Evolutionary conservation across 1,284 basidiomycete species (phyloP), one percentile per base, ranked within the genome.

Genomic region (Fomitopsis betulina): DNA sequence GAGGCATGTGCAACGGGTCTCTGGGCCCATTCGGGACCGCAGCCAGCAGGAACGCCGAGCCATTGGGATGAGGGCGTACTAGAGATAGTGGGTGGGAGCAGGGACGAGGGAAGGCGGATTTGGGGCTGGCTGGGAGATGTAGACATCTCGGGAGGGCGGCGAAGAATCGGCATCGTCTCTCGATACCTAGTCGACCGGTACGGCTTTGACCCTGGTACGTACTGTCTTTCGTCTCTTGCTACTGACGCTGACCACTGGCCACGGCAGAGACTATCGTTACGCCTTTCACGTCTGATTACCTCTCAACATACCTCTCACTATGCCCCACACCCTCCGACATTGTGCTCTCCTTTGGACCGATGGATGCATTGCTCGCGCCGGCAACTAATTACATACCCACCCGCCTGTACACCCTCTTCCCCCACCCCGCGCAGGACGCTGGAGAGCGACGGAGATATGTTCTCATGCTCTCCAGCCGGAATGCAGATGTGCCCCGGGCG

Each of bases 401-500:
- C 39, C 82, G 86, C 6, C 75, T 87, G 53, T 90, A 87, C 74
- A 84, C 75, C 65, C 72, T 93, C 63, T 82, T 81, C 66, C 87
- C 88, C 6, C 89, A 93, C 68, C 90, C 90, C 33, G 88, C 86
- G 3, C 89, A 91, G 69, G 89, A 90, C 58, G 71, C 81, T 2
- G 79, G 75, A 56, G 89, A 91, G 69, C 87, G 87, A 67, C 79
- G 82, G 61, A 80, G 85, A 62, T 92, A 90, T 64, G 79, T 91
- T 55, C 80, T 85, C 27, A 81, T 85, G 67, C 70, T 92, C 15
- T 80, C 82, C 17, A 89, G 84, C 77, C 79, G 89, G 68, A 92
- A 92, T 67, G 89, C 88, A 9, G 91, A 92, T 65, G 85, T 91
- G n/a, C 89, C 90, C 8, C 82, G 91, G 49, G 87, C 89, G 1